Percentiles rank a stretch among this genome's conserved stretches.
Evolutionary conservation across 306 rosid genomes (phyloP).

Genomic region (Cotoneaster glaucophyllus): DNA sequence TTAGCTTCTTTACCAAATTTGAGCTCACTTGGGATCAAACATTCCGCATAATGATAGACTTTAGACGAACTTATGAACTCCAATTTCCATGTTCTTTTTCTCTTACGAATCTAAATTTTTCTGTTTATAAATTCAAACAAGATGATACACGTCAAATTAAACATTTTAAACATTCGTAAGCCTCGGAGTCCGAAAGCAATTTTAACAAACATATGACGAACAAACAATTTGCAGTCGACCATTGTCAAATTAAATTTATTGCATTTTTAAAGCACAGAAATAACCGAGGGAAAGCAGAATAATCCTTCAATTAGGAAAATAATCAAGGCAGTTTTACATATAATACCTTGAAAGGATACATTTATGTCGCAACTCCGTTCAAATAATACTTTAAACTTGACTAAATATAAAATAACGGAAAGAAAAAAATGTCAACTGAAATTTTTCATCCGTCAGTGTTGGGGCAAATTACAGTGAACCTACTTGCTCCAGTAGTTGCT

Average conservation of each 20-base stretch:
- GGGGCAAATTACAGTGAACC: background rate
- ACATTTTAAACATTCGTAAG: too few relatives aligned
- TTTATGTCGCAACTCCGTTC: background rate
- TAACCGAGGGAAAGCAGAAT: too few relatives aligned
- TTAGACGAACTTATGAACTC: background rate
- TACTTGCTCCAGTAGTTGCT: background rate
- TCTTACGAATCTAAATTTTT: too few relatives aligned
- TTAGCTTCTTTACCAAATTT: background rate
- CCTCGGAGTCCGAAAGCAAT: too few relatives aligned
- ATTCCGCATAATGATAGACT: background rate
- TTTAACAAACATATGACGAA: background rate
- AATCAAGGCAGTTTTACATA: background rate
- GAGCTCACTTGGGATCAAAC: background rate
- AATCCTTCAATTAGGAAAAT: background rate
- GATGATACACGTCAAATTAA: background rate
- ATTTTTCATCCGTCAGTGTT: background rate
- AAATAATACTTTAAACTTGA: too few relatives aligned
- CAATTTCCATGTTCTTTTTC: too few relatives aligned
- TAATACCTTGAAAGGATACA: background rate
- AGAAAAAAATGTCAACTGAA: background rate
- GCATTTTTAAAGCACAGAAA: background rate
- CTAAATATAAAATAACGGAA: too few relatives aligned
- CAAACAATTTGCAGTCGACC: background rate
- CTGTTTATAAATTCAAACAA: background rate
- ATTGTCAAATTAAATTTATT: background rate